Evolutionary conservation across 306 rosid species (phyloP).

Genomic region (Vigna reflexopilosa): DNA sequence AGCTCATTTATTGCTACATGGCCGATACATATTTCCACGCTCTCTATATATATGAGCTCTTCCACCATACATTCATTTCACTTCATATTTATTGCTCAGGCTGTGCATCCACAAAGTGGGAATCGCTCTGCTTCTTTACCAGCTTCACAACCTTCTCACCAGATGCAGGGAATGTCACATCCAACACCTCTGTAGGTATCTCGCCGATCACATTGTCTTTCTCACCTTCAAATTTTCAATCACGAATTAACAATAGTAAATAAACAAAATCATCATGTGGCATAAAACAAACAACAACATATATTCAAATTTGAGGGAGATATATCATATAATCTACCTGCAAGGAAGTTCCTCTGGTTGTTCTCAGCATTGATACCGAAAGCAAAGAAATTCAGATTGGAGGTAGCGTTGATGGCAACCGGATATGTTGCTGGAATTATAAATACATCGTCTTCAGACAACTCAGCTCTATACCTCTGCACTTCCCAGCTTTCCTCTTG

Average conservation of each 20-base stretch:
- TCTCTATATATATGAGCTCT: no score
- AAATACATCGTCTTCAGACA: slow-evolving; percentile 37
- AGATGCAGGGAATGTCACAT: slow-evolving; percentile 41
- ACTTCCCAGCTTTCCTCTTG: not conserved
- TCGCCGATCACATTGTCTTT: slow-evolving; percentile 51
- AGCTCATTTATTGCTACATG: no score
- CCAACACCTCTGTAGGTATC: slow-evolving; percentile 44
- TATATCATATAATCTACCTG: slow-evolving; percentile 39
- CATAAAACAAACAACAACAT: no score
- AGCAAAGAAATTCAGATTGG: slow-evolving; percentile 31
- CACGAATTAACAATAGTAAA: not conserved
- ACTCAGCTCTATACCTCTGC: slow-evolving; percentile 11
- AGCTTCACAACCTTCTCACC: not conserved
- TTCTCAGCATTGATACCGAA: slow-evolving; percentile 44
- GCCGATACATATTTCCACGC: no score
- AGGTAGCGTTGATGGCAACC: slow-evolving; percentile 41
- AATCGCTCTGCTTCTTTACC: no score
- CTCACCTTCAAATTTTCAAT: slow-evolving; percentile 37
- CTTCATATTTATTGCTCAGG: no score
- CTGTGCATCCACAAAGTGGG: no score
- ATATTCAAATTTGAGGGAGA: no score
- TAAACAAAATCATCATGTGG: no score
- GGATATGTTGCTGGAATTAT: slow-evolving; percentile 53
- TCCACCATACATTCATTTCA: no score
- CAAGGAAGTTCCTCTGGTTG: slow-evolving; percentile 57